These are phyloP conservation scores for Scytalidium lignicola DNA, from an alignment of 2,329 filamentous ascomycete species.

Conservation along the genomic window DNA sequence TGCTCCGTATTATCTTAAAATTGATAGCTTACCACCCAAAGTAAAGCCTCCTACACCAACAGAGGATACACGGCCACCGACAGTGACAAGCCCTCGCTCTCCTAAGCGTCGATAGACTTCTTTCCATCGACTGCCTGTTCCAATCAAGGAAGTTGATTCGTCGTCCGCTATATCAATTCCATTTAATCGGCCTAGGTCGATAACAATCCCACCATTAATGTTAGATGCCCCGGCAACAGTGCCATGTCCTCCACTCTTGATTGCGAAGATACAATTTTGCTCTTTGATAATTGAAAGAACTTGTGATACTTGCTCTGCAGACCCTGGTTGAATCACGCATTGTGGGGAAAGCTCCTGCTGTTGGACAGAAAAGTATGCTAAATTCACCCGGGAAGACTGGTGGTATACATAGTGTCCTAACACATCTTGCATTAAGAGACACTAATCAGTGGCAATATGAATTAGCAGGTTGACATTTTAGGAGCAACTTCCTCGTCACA, in stretches of 20 bases:
- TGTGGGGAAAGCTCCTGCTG: too few relatives aligned
- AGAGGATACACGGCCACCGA: conserved; percentile 8
- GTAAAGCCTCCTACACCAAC: conserved; percentile 13
- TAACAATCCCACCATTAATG: conserved; percentile 27
- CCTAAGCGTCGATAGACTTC: conserved; percentile 11
- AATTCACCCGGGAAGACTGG: too few relatives aligned
- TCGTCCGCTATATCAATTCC: conserved; percentile 8
- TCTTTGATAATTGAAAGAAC: too few relatives aligned
- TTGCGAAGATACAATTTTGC: conserved; percentile 32
- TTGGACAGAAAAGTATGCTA: too few relatives aligned
- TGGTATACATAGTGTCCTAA: too few relatives aligned
- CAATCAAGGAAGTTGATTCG: not conserved
- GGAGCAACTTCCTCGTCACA: too few relatives aligned
- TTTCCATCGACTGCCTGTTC: conserved; percentile 6
- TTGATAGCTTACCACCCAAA: conserved; percentile 8
- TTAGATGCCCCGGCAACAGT: conserved; percentile 33
- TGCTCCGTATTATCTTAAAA: not conserved
- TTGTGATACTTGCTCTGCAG: too few relatives aligned
- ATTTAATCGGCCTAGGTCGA: conserved; percentile 30
- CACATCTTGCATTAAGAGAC: too few relatives aligned
- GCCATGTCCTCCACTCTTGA: conserved; percentile 39
- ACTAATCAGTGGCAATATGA: too few relatives aligned
- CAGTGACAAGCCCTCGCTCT: conserved; percentile 5
- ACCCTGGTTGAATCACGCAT: too few relatives aligned
- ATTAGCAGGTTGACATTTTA: too few relatives aligned